These are phyloP conservation scores for Mycena belliarum DNA, from an alignment of 768 basidiomycete genomes.

Conservation along the genomic window DNA sequence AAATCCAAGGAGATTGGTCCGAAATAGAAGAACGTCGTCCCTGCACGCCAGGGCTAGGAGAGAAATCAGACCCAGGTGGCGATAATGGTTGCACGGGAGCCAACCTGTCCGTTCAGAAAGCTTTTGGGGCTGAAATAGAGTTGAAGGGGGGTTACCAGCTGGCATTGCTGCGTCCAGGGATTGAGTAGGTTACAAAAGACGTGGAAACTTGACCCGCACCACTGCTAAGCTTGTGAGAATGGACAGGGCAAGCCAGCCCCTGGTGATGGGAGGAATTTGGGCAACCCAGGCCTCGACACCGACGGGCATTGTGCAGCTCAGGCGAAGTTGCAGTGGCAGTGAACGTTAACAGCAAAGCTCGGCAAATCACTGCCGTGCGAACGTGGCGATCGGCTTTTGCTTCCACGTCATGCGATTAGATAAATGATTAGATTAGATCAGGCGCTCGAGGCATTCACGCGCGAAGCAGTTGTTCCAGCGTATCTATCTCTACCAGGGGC, in stretches of 20 bases:
- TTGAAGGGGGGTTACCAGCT: slow-evolving; percentile 86
- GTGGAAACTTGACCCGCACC: slow-evolving; percentile 40
- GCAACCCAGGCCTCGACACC: slow-evolving; percentile 89
- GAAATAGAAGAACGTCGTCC: slow-evolving; percentile 96
- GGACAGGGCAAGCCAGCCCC: slow-evolving; percentile 80
- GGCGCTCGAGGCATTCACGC: not conserved
- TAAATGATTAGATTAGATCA: not conserved
- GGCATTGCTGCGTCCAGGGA: slow-evolving; percentile 70
- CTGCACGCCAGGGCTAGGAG: slow-evolving; percentile 77
- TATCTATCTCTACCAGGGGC: slow-evolving; percentile 53
- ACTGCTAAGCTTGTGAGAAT: slow-evolving; percentile 84
- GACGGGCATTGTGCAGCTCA: slow-evolving; percentile 59
- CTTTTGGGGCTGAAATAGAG: slow-evolving; percentile 91
- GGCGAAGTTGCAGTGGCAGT: not conserved
- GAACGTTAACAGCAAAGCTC: not conserved
- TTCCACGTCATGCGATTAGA: not conserved
- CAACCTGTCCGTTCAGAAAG: slow-evolving; percentile 75
- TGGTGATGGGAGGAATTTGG: slow-evolving; percentile 90
- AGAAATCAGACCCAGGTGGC: not conserved
- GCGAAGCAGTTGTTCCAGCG: slow-evolving; percentile 44
- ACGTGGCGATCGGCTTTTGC: not conserved
- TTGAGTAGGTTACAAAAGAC: slow-evolving; percentile 5
- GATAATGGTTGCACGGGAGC: not conserved
- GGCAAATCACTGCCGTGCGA: too few relatives aligned
- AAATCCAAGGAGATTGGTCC: slow-evolving; percentile 92